Base-by-base conservation (phyloP, 2,329 filamentous ascomycete genomes). In the Drechslerella coelobrocha region DNA sequence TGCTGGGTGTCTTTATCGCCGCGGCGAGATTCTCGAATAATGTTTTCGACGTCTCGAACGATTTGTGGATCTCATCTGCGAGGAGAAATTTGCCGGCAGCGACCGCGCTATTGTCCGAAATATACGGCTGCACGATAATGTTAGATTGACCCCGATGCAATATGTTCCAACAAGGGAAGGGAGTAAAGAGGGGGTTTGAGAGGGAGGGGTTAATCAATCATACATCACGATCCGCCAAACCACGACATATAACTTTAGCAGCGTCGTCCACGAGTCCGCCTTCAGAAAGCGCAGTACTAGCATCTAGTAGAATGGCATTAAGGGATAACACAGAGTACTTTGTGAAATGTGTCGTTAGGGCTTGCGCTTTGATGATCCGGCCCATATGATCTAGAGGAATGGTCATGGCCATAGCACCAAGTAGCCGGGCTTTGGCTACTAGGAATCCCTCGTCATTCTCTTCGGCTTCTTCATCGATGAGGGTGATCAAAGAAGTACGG, bases 81-180 rank as follows among this genome's bases (percentile, higher is more conserved):
- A 97, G 83, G 8, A 97, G 83, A 77, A 91, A 95, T 79, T 97
- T 97, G 75, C 93, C 94, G 19, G 92, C 89, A 37, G 93, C 93
- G 29, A 97, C 83, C 68, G 96, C 90, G 75, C 86, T 88, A 78
- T 97, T 96, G 77, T 96, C 91, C 53, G 90, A 87, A 69, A 97
- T 87, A 78, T 89, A 91, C n/a, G 88, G 84, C 87, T 92, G 75
- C 17, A 41, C 9, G 57, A 37, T 10, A 47, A 21, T 17, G 26
- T 62, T 26, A 61, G 52, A 26, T 27, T 26, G 4, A 29, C 7
- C 6, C 39, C 69, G 57, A 73, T 48, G 24, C 37, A 29, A 19
- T 27, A 26, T 48, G 10, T 14, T 39, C 5, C 34, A 5, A 14
- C 12, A 10, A 14, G 17, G 10, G 31, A 39, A 26, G 59, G 21